Evolutionary conservation across 2,329 filamentous ascomycete genomes (phyloP).

Genomic region (Xylaria multiplex): DNA sequence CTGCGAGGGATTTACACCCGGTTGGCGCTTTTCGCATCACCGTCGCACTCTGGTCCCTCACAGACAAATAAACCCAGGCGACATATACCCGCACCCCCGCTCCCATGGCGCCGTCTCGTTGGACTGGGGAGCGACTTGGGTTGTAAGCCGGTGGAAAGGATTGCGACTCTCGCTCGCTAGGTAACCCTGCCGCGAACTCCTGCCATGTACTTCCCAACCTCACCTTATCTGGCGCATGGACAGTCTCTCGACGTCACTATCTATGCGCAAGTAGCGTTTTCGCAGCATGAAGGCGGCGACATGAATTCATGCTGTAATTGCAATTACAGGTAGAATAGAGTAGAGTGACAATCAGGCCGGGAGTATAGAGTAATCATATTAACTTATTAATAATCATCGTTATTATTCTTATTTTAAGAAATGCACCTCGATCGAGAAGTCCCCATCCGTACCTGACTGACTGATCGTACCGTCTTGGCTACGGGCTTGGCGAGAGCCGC

Average conservation of each 20-base stretch:
- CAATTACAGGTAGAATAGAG: neutral
- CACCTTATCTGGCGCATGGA: neutral
- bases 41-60: conserved; percentile 18
- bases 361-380: too few species aligned
- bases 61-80: conserved; percentile 10
- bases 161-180: neutral
- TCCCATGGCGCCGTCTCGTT: conserved; percentile 7
- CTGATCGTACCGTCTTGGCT: conserved; percentile 35
- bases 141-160: conserved; percentile 23
- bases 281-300: neutral
- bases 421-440: conserved; percentile 25
- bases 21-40: conserved; percentile 14
- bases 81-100: conserved; percentile 13
- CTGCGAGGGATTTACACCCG: conserved; percentile 29
- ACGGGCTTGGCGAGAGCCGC: conserved; percentile 37
- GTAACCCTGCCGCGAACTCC: conserved; percentile 7
- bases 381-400: too few species aligned
- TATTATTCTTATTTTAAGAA: neutral
- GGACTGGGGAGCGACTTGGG: conserved; percentile 15
- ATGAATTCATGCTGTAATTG: too few species aligned
- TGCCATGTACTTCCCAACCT: neutral
- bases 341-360: too few species aligned
- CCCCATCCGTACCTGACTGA: conserved; percentile 28
- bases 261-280: neutral
- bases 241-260: neutral